Conservation (phyloP, 768 basidiomycete species). For the Termitomyces titanicus region DNA sequence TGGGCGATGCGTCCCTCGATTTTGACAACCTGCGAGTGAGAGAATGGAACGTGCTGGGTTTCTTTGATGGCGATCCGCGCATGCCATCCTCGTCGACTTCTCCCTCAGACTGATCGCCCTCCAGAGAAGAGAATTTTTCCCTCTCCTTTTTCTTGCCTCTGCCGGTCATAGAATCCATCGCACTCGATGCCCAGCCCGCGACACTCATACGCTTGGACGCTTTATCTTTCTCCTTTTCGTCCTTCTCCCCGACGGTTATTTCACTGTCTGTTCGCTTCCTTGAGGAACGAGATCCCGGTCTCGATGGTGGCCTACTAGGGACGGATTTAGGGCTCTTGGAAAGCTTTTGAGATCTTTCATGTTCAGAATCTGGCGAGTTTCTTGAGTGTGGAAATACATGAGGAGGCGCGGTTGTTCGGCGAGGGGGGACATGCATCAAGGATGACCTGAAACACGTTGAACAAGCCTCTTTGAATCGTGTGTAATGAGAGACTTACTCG, state of each 20-base stretch:
- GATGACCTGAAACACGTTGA: slow-evolving; percentile 3
- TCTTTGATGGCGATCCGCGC: slow-evolving; percentile 17
- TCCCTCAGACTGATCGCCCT: slow-evolving; percentile 29
- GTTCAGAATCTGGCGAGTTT: slow-evolving; percentile 28
- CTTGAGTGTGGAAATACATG: slow-evolving; percentile 14
- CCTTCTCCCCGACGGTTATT: slow-evolving; percentile 31
- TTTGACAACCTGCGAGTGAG: slow-evolving; percentile 29
- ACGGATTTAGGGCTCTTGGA: slow-evolving; percentile 40
- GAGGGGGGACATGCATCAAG: slow-evolving; percentile 7
- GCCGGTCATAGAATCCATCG: slow-evolving; percentile 58
- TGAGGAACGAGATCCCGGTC: slow-evolving; percentile 56
- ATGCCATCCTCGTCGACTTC: slow-evolving; percentile 22
- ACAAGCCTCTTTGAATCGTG: background rate
- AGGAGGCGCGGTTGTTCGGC: slow-evolving; percentile 11
- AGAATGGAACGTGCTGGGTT: slow-evolving; percentile 25
- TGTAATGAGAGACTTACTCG: slow-evolving; percentile 33
- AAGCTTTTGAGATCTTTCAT: slow-evolving; percentile 27
- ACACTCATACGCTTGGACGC: slow-evolving; percentile 40
- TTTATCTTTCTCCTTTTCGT: slow-evolving; percentile 39
- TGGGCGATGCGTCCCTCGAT: slow-evolving; percentile 33
- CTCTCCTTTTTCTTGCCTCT: slow-evolving; percentile 49
- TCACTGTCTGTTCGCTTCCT: slow-evolving; percentile 63
- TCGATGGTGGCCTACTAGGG: slow-evolving; percentile 42
- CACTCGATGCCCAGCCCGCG: slow-evolving; percentile 65
- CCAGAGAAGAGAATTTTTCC: slow-evolving; percentile 56